Evolutionary conservation across 192 early-diverging fungal species (phyloP).

Genomic region (Podila horticola): DNA sequence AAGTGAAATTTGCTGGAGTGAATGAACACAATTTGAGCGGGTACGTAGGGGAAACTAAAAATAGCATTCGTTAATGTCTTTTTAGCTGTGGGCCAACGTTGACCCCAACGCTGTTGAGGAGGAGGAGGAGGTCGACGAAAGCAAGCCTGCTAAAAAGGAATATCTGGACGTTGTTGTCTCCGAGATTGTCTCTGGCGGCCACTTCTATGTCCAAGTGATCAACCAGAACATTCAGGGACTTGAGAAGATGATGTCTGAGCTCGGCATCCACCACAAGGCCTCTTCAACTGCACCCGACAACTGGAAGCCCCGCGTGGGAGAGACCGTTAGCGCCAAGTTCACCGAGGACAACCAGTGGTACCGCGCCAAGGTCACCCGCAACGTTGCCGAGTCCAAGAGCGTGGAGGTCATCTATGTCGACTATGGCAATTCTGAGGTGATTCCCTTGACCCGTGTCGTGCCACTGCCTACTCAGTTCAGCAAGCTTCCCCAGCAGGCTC

Average conservation of each 20-base stretch:
- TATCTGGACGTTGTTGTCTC: conserved; percentile 81
- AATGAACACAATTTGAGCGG: no score
- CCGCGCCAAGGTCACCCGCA: conserved; percentile 82
- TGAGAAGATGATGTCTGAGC: conserved; percentile 86
- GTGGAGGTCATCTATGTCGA: conserved; percentile 90
- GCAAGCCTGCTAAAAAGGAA: conserved; percentile 68
- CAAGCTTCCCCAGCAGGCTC: conserved; percentile 76
- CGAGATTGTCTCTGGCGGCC: conserved; percentile 66
- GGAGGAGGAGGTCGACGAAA: conserved; percentile 55
- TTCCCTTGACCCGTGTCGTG: conserved; percentile 76
- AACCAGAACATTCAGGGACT: conserved; percentile 69
- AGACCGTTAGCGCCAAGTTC: conserved; percentile 86
- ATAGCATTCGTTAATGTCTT: conserved; percentile 40
- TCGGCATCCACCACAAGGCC: conserved; percentile 70
- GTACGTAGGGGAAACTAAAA: not conserved
- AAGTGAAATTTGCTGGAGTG: conserved; percentile 59
- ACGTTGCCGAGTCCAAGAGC: conserved; percentile 65
- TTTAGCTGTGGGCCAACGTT: conserved; percentile 53
- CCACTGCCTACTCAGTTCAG: conserved; percentile 81
- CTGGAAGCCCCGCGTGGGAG: conserved; percentile 72
- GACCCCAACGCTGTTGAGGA: conserved; percentile 57
- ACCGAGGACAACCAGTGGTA: conserved; percentile 87
- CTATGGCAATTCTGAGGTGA: conserved; percentile 92
- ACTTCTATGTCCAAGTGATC: conserved; percentile 74
- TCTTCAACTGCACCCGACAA: conserved; percentile 41